Evolutionary conservation across 306 rosid species (phyloP), one percentile per base, ranked within the genome.

Genomic region (Carpinus fangiana): DNA sequence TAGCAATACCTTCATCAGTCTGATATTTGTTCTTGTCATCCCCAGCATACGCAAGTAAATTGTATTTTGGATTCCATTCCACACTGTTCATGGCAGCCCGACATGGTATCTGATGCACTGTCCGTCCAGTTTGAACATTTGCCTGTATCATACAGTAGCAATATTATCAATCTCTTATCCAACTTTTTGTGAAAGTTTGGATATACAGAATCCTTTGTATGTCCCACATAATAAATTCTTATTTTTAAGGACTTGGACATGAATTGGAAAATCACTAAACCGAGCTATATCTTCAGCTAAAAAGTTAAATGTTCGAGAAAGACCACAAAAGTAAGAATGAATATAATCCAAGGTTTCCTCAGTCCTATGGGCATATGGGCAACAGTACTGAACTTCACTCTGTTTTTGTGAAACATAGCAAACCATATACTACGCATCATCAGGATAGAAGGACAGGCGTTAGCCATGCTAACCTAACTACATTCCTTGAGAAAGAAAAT

Each of bases 41-140:
- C 43, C 98, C 98, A 28, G 98, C 98, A 86, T 89, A 94, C 4
- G 95, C 98, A 75, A 94, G 97, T 70, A 94, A 87, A 78, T 95
- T 92, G 82, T 70, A 83, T n/a, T 87, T 95, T 0, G 98, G 98
- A 89, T 92, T 92, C 97, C 97, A 95, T 76, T 95, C 98, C 77
- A 95, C 98, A 36, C 97, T 94, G 84, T 94, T 94, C 97, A 90
- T 92, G n/a, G 98, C 98, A 65, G 97, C 97, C 78, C 95, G 91
- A 28, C 97, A 94, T 10, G 95, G 90, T 86, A 94, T 94, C 78
- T 92, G 97, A 86, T 92, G 97, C 53, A 92, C 90, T 1, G 97
- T 90, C 84, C 90, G 87, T 75, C 97, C 97, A 17, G 93, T 87
- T 61, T 87, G 86, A 76, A 90, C 87, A 79, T 90, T 95, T 2